A percentile compares a stretch with the other conserved stretches of the same genome.
These are phyloP conservation scores for Trichoderma gracile DNA, from an alignment of 2,329 filamentous ascomycete species.

Conservation along the genomic window DNA sequence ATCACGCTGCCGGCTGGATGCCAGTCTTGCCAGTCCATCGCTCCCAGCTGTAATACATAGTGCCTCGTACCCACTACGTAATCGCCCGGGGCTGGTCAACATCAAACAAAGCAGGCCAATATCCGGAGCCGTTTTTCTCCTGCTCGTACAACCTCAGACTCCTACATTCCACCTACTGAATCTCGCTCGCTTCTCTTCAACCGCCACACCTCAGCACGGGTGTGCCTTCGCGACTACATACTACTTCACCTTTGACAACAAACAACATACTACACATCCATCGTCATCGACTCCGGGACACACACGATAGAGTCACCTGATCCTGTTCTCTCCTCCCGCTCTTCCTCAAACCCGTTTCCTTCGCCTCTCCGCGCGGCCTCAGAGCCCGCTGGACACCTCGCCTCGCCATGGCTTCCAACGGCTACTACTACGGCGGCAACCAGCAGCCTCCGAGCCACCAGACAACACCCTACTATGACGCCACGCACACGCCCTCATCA, in stretches of 20 bases:
- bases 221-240: too few relatives aligned
- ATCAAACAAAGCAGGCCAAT: constrained; percentile 7
- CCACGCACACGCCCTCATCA: constrained; percentile 44
- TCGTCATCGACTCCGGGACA: neutral
- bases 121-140: constrained; percentile 7
- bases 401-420: constrained; percentile 61
- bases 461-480: constrained; percentile 46
- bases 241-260: too few relatives aligned
- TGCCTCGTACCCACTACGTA: constrained; percentile 25
- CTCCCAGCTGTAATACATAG: neutral
- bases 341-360: neutral
- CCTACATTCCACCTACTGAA: neutral
- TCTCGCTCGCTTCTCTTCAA: neutral
- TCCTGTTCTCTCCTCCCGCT: neutral
- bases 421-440: constrained; percentile 59
- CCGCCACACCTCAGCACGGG: too few relatives aligned
- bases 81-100: constrained; percentile 18
- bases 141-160: constrained; percentile 3
- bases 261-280: too few relatives aligned
- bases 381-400: constrained; percentile 19
- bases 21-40: neutral
- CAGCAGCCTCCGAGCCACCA: constrained; percentile 39
- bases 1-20: neutral
- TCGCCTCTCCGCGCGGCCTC: constrained; percentile 2
- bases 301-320: neutral